A percentile compares a stretch with the other conserved stretches of the same genome.
phyloP scores from a whole-genome alignment of 2,329 filamentous ascomycete species.

The Ascochyta koolunga region DNA sequence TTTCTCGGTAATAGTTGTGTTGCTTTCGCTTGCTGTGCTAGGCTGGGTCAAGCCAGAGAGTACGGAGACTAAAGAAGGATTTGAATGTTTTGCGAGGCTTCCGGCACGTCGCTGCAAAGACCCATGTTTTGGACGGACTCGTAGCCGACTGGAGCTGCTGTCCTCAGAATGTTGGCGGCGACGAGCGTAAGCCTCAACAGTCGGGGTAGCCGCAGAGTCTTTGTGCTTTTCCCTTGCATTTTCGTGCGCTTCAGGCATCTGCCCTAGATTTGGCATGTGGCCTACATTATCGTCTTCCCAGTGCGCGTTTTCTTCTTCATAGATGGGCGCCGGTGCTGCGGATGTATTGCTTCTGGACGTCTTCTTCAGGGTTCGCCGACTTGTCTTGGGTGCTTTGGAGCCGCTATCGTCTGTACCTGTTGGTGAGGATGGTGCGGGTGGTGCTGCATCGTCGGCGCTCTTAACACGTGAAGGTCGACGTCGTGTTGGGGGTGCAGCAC shows the following conservation, averaged over 20 bases:
- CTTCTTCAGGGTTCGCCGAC: conserved; percentile 31
- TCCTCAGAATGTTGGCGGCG: conserved; percentile 30
- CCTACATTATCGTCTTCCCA: conserved; percentile 28
- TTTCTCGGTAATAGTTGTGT: conserved; percentile 53
- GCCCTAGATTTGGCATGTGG: conserved; percentile 50
- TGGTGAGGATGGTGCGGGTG: conserved; percentile 25
- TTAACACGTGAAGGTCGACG: conserved; percentile 35
- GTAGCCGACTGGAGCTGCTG: conserved; percentile 31
- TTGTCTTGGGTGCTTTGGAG: conserved; percentile 26
- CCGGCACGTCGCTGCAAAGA: conserved; percentile 42
- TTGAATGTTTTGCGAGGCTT: conserved; percentile 40
- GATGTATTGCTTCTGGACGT: conserved; percentile 26
- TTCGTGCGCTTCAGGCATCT: conserved; percentile 50
- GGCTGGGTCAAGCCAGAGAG: conserved; percentile 52
- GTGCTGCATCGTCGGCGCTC: conserved; percentile 26
- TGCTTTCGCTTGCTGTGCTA: conserved; percentile 52
- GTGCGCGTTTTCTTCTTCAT: conserved; percentile 22
- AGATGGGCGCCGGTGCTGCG: conserved; percentile 15
- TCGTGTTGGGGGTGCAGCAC: conserved; percentile 26
- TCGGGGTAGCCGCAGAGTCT: conserved; percentile 31
- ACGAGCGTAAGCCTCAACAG: conserved; percentile 20
- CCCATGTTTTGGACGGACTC: conserved; percentile 41
- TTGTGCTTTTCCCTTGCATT: conserved; percentile 25
- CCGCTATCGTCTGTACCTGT: conserved; percentile 32
- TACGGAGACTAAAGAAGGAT: conserved; percentile 52